phyloP scores from a whole-genome alignment of 257 asterid species.

The Oldenlandia corymbosa region DNA sequence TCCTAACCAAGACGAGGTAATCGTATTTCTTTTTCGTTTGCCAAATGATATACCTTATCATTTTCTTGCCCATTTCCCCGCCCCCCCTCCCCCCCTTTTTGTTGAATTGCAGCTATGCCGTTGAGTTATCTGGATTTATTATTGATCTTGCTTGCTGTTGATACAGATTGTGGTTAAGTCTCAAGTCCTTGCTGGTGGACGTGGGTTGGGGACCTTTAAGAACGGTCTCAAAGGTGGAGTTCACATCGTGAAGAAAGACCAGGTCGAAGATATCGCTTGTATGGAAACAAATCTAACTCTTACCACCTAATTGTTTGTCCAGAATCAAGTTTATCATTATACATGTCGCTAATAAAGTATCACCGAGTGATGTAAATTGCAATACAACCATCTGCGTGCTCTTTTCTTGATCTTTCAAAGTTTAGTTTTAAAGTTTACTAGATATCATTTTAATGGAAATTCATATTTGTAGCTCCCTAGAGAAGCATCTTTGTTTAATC shows the following conservation, averaged over 20 bases:
- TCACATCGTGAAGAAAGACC: conserved; percentile 74
- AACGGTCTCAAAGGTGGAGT: conserved; percentile 94
- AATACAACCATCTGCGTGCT: too few species aligned
- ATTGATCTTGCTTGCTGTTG: conserved; percentile 5
- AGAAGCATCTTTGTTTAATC: not conserved
- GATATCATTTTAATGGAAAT: too few species aligned
- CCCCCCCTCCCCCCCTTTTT: too few species aligned
- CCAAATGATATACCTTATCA: too few species aligned
- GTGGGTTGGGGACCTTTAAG: conserved; percentile 89
- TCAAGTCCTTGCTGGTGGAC: conserved; percentile 92
- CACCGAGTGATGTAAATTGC: not conserved
- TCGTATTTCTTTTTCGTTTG: not conserved
- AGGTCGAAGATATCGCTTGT: conserved; percentile 85
- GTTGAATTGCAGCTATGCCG: too few species aligned
- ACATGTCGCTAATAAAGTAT: too few species aligned
- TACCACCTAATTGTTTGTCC: not conserved
- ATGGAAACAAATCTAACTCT: conserved; percentile 9
- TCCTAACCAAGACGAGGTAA: conserved; percentile 69
- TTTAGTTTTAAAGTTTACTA: not conserved
- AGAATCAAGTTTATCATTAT: too few species aligned
- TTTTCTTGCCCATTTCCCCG: too few species aligned
- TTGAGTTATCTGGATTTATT: not conserved
- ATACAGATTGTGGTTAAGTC: conserved; percentile 85
- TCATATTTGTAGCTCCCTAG: too few species aligned
- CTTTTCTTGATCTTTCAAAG: not conserved